Evolutionary conservation across 257 asterid species (phyloP).

Genomic region (Petunia secreta): DNA sequence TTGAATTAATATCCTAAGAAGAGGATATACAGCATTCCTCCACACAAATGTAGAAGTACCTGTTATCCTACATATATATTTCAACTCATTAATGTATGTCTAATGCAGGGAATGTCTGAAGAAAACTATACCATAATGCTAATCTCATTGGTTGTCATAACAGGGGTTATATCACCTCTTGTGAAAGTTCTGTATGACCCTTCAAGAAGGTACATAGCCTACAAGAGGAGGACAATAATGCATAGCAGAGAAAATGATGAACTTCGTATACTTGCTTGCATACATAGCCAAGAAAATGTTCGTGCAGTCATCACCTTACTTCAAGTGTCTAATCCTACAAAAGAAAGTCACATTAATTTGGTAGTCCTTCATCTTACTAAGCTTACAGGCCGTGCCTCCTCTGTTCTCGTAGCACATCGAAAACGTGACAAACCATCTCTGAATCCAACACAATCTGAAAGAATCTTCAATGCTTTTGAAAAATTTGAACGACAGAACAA

Average conservation of each 20-base stretch:
- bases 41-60: not conserved
- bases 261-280: constrained; percentile 56
- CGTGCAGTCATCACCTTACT: constrained; percentile 55
- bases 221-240: constrained; percentile 59
- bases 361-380: constrained; percentile 62
- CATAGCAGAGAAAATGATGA: constrained; percentile 56
- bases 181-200: constrained; percentile 63
- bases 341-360: constrained; percentile 48
- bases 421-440: constrained; percentile 38
- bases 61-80: not conserved
- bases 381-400: constrained; percentile 62
- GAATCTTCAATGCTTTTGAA: constrained; percentile 53
- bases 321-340: constrained; percentile 51
- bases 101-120: constrained; percentile 46
- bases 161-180: constrained; percentile 60
- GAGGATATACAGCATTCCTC: not conserved
- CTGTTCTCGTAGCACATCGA: constrained; percentile 49
- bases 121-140: constrained; percentile 54
- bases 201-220: constrained; percentile 58
- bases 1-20: too few relatives aligned
- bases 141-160: constrained; percentile 49
- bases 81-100: not conserved
- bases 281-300: constrained; percentile 58
- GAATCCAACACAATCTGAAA: constrained; percentile 47
- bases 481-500: constrained; percentile 45